These are phyloP conservation scores for Gymnopus androsaceus DNA, from an alignment of 1,284 basidiomycete species.

Conservation along the genomic window DNA sequence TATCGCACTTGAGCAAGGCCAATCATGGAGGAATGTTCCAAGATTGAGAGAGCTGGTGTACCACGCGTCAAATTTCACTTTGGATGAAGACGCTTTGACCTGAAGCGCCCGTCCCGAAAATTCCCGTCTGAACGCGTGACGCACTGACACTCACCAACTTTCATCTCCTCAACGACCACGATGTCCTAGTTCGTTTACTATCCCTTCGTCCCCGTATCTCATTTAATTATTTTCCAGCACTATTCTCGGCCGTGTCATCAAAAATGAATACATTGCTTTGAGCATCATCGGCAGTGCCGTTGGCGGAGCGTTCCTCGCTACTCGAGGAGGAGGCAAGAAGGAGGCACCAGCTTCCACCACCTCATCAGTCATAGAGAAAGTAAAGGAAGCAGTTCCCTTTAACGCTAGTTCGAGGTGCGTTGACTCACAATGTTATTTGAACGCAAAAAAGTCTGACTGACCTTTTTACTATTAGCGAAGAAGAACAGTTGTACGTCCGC, in stretches of 20 bases:
- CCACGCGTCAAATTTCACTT: no score
- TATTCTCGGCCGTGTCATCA: conserved; percentile 59
- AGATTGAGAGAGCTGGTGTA: no score
- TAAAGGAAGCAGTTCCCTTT: conserved; percentile 47
- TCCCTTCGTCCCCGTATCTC: neutral
- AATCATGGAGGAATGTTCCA: no score
- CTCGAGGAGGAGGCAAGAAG: conserved; percentile 40
- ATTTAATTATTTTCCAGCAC: conserved; percentile 36
- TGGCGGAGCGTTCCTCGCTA: conserved; percentile 40
- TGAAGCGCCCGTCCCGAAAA: no score
- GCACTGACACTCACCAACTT: neutral
- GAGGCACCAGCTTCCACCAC: conserved; percentile 24
- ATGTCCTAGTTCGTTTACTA: conserved; percentile 11
- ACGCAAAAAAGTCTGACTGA: neutral
- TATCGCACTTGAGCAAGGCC: no score
- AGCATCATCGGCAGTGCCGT: conserved; percentile 50
- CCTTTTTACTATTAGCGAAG: conserved; percentile 43
- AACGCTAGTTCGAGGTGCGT: conserved; percentile 20
- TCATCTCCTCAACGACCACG: neutral
- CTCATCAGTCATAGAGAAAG: conserved; percentile 41
- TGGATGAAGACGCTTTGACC: no score
- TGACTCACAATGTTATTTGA: no score
- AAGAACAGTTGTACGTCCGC: conserved; percentile 60
- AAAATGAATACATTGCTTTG: conserved; percentile 60
- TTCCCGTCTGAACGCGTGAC: no score